A percentile compares a stretch with the other conserved stretches of the same genome.
These are phyloP conservation scores for Aspergillus ruber DNA, from an alignment of 2,329 filamentous ascomycete genomes.

Conservation along the genomic window DNA sequence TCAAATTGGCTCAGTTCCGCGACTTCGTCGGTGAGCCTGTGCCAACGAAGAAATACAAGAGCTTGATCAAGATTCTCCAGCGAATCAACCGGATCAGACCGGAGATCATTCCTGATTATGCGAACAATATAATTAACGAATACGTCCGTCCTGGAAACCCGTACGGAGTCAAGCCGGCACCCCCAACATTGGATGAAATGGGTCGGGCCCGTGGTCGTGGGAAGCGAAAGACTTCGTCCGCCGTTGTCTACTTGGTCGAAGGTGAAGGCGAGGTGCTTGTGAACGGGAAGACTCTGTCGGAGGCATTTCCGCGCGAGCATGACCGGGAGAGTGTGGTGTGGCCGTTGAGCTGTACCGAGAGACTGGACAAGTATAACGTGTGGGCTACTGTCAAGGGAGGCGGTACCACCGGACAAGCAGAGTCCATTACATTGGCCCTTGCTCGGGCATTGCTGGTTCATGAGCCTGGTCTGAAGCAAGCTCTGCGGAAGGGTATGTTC, in stretches of 20 bases:
- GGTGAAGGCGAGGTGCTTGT: conserved; percentile 83
- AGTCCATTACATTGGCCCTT: conserved; percentile 85
- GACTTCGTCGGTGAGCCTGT: conserved; percentile 64
- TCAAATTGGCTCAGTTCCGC: conserved; percentile 69
- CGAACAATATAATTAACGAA: conserved; percentile 56
- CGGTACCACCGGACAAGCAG: conserved; percentile 89
- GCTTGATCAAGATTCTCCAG: conserved; percentile 68
- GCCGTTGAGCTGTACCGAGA: conserved; percentile 74
- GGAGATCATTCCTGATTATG: conserved; percentile 63
- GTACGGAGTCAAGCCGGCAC: conserved; percentile 56
- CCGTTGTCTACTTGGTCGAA: conserved; percentile 82
- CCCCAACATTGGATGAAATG: conserved; percentile 62
- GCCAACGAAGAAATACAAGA: conserved; percentile 69
- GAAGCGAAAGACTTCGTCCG: conserved; percentile 78
- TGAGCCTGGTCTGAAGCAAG: conserved; percentile 84
- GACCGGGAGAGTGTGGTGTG: conserved; percentile 92
- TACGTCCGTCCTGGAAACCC: conserved; percentile 74
- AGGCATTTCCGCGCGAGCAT: conserved; percentile 80
- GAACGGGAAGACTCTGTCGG: conserved; percentile 78
- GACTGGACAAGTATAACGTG: conserved; percentile 94
- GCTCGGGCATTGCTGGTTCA: conserved; percentile 83
- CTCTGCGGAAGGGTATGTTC: conserved; percentile 76
- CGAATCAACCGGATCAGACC: conserved; percentile 82
- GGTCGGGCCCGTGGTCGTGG: conserved; percentile 77
- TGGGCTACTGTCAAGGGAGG: conserved; percentile 81